Percentiles rank a stretch among this genome's conserved stretches.
These are phyloP conservation scores for Phaffomyces thermotolerans DNA, from an alignment of 805 yeast genomes.

Conservation along the genomic window DNA sequence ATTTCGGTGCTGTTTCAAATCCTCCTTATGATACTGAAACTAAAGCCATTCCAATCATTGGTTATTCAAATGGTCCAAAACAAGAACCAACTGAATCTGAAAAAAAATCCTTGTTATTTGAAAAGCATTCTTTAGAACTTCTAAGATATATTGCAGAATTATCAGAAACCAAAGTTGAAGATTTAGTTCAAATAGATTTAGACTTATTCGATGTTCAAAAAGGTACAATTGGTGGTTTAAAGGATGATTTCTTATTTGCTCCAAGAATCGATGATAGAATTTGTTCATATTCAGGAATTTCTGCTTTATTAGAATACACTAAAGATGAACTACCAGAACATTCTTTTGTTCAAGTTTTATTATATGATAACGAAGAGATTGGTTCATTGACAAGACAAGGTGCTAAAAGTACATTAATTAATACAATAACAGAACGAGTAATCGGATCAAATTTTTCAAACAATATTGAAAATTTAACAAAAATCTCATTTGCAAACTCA, in stretches of 20 bases:
- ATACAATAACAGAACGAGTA: slow-evolving; percentile 54
- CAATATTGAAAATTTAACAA: slow-evolving; percentile 21
- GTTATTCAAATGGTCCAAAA: slow-evolving; percentile 35
- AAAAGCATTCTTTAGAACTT: slow-evolving; percentile 59
- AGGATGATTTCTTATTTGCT: slow-evolving; percentile 67
- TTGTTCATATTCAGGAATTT: slow-evolving; percentile 67
- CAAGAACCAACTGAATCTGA: slow-evolving; percentile 54
- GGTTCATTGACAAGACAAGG: slow-evolving; percentile 80
- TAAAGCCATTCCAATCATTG: slow-evolving; percentile 72
- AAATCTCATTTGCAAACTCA: slow-evolving; percentile 60
- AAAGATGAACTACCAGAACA: slow-evolving; percentile 28
- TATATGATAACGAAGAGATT: slow-evolving; percentile 77
- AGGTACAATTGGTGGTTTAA: slow-evolving; percentile 71
- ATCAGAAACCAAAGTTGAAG: slow-evolving; percentile 50
- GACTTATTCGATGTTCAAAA: slow-evolving; percentile 78
- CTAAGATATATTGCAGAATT: slow-evolving; percentile 62
- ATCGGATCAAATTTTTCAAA: slow-evolving; percentile 22
- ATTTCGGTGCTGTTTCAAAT: slow-evolving; percentile 63
- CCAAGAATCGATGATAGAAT: slow-evolving; percentile 84
- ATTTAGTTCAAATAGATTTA: slow-evolving; percentile 64
- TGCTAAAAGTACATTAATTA: slow-evolving; percentile 70
- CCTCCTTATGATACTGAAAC: slow-evolving; percentile 76
- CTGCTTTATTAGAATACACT: slow-evolving; percentile 46
- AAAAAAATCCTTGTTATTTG: slow-evolving; percentile 55
- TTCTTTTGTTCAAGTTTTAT: slow-evolving; percentile 50